Evolutionary conservation across 495 filamentous ascomycete genomes (phyloP).

Genomic region (Wilcoxina mikolae): DNA sequence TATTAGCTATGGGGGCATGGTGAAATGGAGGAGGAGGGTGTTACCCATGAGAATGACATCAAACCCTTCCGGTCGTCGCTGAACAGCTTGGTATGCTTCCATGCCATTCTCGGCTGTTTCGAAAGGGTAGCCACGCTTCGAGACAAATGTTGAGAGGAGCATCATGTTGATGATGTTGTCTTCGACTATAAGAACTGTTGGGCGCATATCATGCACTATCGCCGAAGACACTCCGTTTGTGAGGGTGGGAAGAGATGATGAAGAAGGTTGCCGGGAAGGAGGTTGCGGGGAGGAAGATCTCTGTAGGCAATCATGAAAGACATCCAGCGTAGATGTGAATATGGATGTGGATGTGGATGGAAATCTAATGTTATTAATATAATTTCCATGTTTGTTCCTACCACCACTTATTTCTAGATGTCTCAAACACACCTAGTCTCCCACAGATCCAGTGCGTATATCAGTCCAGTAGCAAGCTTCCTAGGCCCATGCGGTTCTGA

Average conservation of each 20-base stretch:
- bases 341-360: not conserved
- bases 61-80: slow-evolving; percentile 22
- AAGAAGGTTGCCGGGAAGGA: not conserved
- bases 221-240: not conserved
- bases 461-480: too few relatives aligned
- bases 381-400: too few relatives aligned
- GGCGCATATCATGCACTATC: not conserved
- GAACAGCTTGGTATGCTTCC: slow-evolving; percentile 42
- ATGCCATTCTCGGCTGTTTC: slow-evolving; percentile 44
- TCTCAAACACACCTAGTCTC: too few relatives aligned
- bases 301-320: not conserved
- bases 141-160: slow-evolving; percentile 40
- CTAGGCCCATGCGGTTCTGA: too few relatives aligned
- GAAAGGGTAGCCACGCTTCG: slow-evolving; percentile 37
- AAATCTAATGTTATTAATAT: too few relatives aligned
- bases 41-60: slow-evolving; percentile 18
- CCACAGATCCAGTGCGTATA: too few relatives aligned
- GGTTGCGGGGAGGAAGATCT: not conserved
- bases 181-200: slow-evolving; percentile 31
- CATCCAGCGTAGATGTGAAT: not conserved
- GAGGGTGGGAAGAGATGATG: not conserved
- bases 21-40: too few relatives aligned
- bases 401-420: too few relatives aligned
- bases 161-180: slow-evolving; percentile 35
- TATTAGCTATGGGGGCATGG: too few relatives aligned